A percentile compares a stretch with the other conserved stretches of the same genome.
phyloP scores from a whole-genome alignment of 1,284 basidiomycete genomes.

The Stygiomarasmius scandens region DNA sequence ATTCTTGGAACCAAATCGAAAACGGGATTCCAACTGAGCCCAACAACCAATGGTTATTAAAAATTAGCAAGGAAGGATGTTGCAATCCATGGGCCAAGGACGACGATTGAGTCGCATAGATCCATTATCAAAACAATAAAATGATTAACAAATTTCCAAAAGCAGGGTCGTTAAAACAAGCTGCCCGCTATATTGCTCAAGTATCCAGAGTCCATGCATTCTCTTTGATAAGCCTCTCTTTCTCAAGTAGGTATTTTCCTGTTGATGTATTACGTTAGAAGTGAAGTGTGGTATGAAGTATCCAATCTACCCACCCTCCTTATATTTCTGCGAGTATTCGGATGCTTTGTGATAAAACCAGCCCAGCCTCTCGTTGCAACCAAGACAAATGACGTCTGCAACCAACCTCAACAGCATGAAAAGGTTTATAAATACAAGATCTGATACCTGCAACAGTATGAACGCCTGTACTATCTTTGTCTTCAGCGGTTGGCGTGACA shows the following conservation, averaged over 20 bases:
- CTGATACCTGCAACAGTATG: conserved; percentile 83
- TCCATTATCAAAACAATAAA: too few relatives aligned
- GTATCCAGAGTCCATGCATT: conserved; percentile 74
- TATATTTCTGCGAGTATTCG: conserved; percentile 82
- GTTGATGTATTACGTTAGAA: conserved; percentile 5
- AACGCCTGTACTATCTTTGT: conserved; percentile 65
- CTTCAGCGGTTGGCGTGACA: not conserved
- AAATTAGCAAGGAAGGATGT: too few relatives aligned
- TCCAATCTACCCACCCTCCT: conserved; percentile 65
- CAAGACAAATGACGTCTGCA: conserved; percentile 77
- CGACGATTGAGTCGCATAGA: too few relatives aligned
- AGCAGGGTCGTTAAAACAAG: too few relatives aligned
- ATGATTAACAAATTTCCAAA: too few relatives aligned
- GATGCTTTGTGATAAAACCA: conserved; percentile 87
- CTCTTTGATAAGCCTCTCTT: conserved; percentile 78
- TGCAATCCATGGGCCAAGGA: too few relatives aligned
- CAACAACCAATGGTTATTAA: too few relatives aligned
- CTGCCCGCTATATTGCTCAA: too few relatives aligned
- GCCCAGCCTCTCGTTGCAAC: conserved; percentile 77
- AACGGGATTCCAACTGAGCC: too few relatives aligned
- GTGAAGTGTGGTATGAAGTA: not conserved
- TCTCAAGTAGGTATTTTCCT: conserved; percentile 87
- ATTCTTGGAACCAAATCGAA: too few relatives aligned
- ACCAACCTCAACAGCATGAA: too few relatives aligned
- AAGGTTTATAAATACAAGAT: too few relatives aligned